A percentile compares a stretch with the other conserved stretches of the same genome.
phyloP scores from a whole-genome alignment of 192 early-diverging fungal species.

The Coemansia nantahalensis region DNA sequence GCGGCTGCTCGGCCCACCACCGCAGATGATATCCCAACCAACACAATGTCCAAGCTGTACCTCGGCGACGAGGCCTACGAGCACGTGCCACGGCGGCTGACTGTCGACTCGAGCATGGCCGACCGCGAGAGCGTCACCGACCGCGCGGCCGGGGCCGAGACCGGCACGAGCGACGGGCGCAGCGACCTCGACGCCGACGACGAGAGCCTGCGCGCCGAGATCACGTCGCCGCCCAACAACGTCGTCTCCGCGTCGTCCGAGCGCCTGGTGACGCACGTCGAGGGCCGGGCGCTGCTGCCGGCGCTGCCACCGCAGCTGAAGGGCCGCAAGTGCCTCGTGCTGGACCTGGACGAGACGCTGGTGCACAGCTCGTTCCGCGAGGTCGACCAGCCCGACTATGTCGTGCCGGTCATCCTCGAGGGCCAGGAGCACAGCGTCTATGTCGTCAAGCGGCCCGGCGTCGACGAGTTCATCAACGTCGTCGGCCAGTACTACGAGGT shows the following conservation, averaged over 20 bases:
- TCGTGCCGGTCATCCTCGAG: conserved; percentile 93
- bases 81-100: conserved; percentile 38
- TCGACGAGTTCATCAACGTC: conserved; percentile 84
- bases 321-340: conserved; percentile 88
- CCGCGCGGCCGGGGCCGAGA: too few relatives aligned
- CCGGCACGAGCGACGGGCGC: conserved; percentile 20
- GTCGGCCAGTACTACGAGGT: conserved; percentile 90
- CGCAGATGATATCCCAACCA: conserved; percentile 40
- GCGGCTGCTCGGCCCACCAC: conserved; percentile 9
- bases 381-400: conserved; percentile 79
- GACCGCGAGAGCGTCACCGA: conserved; percentile 32
- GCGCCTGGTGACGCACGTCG: conserved; percentile 44
- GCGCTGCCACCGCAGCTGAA: conserved; percentile 65
- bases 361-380: conserved; percentile 91
- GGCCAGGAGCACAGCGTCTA: conserved; percentile 89
- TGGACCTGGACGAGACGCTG: conserved; percentile 97
- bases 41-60: conserved; percentile 43
- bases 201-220: conserved; percentile 42
- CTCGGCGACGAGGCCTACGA: conserved; percentile 42
- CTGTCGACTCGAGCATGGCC: conserved; percentile 37
- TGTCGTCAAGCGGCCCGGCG: conserved; percentile 95
- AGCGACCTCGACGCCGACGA: conserved; percentile 46
- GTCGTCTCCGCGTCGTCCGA: conserved; percentile 44
- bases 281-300: conserved; percentile 57
- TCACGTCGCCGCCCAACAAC: conserved; percentile 49